These are phyloP conservation scores for Cylindricascospora bacillispora DNA, from an alignment of 1,139 yeast species.

Conservation along the genomic window DNA sequence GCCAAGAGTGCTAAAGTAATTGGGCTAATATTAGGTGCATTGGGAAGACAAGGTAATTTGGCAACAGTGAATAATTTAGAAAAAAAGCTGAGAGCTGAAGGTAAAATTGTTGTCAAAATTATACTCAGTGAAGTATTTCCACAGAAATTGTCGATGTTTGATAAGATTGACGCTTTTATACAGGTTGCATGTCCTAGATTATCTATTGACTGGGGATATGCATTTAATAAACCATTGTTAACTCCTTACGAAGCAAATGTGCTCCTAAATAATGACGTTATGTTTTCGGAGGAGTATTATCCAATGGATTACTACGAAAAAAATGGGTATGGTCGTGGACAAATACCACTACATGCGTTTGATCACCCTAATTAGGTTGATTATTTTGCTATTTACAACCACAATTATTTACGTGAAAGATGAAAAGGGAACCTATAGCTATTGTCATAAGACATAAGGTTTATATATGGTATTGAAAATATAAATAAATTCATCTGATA, in stretches of 20 bases:
- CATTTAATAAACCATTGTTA: conserved; percentile 78
- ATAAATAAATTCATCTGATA: too few relatives aligned
- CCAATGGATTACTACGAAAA: conserved; percentile 94
- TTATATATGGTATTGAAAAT: too few relatives aligned
- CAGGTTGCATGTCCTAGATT: conserved; percentile 97
- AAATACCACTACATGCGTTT: conserved; percentile 36
- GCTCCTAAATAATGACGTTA: conserved; percentile 56
- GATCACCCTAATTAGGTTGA: too few relatives aligned
- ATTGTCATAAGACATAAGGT: too few relatives aligned
- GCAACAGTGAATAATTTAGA: conserved; percentile 60
- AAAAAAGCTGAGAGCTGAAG: conserved; percentile 35
- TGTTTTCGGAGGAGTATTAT: conserved; percentile 55
- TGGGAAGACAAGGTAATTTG: conserved; percentile 92
- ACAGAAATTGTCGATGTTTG: conserved; percentile 83
- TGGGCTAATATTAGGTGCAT: conserved; percentile 85
- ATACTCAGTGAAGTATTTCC: conserved; percentile 91
- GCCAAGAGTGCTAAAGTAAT: conserved; percentile 51
- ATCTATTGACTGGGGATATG: conserved; percentile 98
- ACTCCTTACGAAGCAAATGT: conserved; percentile 98
- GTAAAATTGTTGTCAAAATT: conserved; percentile 65
- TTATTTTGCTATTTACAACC: too few relatives aligned
- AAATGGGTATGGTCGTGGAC: conserved; percentile 91
- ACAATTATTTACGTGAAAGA: too few relatives aligned
- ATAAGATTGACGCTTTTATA: conserved; percentile 86
- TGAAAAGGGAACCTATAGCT: too few relatives aligned